phyloP scores from a whole-genome alignment of 495 filamentous ascomycete genomes.

The Penicillium odoratum region DNA sequence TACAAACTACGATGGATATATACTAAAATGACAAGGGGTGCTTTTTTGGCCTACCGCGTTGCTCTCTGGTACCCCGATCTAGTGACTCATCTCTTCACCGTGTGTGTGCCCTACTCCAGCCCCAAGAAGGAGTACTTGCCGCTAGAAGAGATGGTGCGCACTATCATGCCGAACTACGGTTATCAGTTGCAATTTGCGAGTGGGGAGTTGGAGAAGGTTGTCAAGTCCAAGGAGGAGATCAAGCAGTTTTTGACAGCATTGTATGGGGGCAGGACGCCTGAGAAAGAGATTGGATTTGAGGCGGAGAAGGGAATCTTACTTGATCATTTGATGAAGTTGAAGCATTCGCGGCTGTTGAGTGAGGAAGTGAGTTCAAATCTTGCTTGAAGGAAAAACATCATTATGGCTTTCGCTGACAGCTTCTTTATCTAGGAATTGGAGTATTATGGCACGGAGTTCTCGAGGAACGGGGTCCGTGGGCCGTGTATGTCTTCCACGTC shows the following conservation, averaged over 20 bases:
- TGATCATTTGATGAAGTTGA: constrained; percentile 50
- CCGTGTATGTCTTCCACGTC: constrained; percentile 54
- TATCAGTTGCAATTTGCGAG: constrained; percentile 82
- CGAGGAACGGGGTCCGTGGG: constrained; percentile 69
- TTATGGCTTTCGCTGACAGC: not conserved
- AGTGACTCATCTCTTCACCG: constrained; percentile 67
- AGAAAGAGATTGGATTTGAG: constrained; percentile 55
- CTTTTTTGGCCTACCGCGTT: constrained; percentile 59
- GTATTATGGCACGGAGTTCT: constrained; percentile 71
- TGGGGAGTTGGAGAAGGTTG: constrained; percentile 59
- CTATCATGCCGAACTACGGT: constrained; percentile 65
- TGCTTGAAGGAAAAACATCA: not conserved
- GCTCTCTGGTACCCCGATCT: constrained; percentile 71
- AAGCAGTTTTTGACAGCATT: constrained; percentile 66
- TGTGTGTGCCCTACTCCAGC: constrained; percentile 73
- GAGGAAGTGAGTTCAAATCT: constrained; percentile 48
- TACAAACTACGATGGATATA: not conserved
- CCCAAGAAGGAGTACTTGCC: constrained; percentile 50
- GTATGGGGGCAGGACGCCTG: constrained; percentile 61
- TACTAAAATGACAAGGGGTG: constrained; percentile 42
- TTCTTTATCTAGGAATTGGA: constrained; percentile 57
- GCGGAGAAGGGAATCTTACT: constrained; percentile 56
- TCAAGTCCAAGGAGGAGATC: constrained; percentile 58
- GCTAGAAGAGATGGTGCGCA: constrained; percentile 55
- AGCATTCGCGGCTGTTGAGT: constrained; percentile 55